Percentiles rank a stretch among this genome's conserved stretches.
phyloP scores from a whole-genome alignment of 1,284 basidiomycete species.

The Ustilago vetiveriae region DNA sequence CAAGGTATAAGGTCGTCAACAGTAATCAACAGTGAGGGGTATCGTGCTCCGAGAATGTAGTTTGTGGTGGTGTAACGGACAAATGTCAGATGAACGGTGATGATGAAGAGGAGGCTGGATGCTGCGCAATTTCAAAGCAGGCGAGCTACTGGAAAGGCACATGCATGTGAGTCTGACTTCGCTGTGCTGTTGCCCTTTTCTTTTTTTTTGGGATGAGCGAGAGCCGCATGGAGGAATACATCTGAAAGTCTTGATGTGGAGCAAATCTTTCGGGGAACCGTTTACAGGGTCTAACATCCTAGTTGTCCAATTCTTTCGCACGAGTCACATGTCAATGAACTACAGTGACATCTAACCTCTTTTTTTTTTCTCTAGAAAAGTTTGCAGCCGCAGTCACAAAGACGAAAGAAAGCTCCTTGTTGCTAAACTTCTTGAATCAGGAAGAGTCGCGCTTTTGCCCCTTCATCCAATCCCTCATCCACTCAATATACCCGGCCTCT shows the following conservation, averaged over 20 bases:
- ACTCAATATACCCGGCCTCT: constrained; percentile 33
- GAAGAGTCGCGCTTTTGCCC: no score
- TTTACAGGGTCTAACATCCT: no score
- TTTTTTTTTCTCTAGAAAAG: constrained; percentile 17
- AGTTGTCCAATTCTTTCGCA: no score
- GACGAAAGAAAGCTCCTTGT: constrained; percentile 8
- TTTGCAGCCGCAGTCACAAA: constrained; percentile 29
- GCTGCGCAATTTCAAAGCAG: constrained; percentile 1
- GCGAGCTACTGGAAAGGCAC: no score
- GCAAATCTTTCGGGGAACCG: no score
- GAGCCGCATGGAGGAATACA: not conserved
- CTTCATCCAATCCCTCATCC: not conserved
- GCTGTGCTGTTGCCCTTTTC: constrained; percentile 1
- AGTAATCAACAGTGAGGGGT: no score
- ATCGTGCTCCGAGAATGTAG: no score
- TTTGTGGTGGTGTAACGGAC: no score
- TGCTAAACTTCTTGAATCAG: not conserved
- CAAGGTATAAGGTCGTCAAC: no score
- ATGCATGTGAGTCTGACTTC: constrained; percentile 5
- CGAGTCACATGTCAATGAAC: no score
- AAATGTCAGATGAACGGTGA: no score
- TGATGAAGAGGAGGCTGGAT: no score
- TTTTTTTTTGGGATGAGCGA: not conserved
- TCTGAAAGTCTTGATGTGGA: not conserved
- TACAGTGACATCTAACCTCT: not conserved